These are phyloP conservation scores for Saccharomycopsis fermentans DNA, from an alignment of 805 yeast species.

Conservation along the genomic window DNA sequence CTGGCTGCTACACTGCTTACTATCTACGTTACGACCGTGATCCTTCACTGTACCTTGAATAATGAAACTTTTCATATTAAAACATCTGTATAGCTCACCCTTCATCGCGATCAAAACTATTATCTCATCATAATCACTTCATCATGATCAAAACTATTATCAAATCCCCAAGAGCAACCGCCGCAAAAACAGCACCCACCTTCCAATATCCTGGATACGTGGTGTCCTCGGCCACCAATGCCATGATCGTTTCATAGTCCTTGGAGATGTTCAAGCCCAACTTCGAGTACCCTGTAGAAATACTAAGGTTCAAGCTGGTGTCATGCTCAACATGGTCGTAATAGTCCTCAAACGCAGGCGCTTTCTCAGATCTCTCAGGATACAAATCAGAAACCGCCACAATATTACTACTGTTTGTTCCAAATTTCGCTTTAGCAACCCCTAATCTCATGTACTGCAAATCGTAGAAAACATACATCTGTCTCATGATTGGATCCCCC, in stretches of 20 bases:
- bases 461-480: slow-evolving; percentile 46
- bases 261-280: not conserved
- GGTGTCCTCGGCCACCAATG: not conserved
- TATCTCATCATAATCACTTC: no score
- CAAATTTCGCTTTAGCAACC: slow-evolving; percentile 33
- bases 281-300: not conserved
- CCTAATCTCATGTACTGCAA: slow-evolving; percentile 34
- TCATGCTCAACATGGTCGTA: not conserved
- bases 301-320: not conserved
- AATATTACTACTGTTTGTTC: not conserved
- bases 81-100: no score
- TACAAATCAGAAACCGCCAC: not conserved
- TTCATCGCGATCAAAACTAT: no score
- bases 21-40: no score
- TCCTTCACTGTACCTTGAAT: no score
- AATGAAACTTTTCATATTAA: no score
- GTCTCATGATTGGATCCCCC: slow-evolving; percentile 46
- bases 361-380: not conserved
- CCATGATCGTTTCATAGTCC: not conserved
- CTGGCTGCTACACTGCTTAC: no score
- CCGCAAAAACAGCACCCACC: not conserved
- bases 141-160: not conserved
- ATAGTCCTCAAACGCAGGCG: not conserved
- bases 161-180: not conserved
- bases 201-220: not conserved